Conservation (phyloP, 2,329 filamentous ascomycete genomes). For the Hymenoscyphus albidus region DNA sequence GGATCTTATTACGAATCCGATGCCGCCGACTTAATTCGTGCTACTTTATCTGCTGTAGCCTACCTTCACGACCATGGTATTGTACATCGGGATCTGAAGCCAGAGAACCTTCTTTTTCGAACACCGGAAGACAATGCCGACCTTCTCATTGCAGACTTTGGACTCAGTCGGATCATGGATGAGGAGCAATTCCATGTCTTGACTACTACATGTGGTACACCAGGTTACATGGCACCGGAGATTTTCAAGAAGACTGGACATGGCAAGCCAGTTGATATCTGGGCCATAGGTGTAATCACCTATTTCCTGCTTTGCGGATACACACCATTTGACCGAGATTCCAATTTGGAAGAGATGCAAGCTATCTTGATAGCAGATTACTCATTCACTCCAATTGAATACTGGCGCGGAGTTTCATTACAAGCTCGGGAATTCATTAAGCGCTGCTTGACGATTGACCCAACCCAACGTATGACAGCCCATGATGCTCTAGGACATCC, state of each 20-base stretch:
- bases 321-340: slow-evolving; percentile 96
- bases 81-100: slow-evolving; percentile 95
- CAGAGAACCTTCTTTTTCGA: slow-evolving; percentile 93
- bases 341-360: slow-evolving; percentile 98
- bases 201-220: slow-evolving; percentile 95
- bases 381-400: slow-evolving; percentile 88
- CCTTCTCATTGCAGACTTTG: slow-evolving; percentile 94
- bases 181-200: slow-evolving; percentile 97
- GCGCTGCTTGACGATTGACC: slow-evolving; percentile 86
- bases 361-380: slow-evolving; percentile 96
- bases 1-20: slow-evolving; percentile 98
- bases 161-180: slow-evolving; percentile 94
- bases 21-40: slow-evolving; percentile 89
- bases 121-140: slow-evolving; percentile 98
- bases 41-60: slow-evolving; percentile 93
- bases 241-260: slow-evolving; percentile 99
- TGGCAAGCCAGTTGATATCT: slow-evolving; percentile 96
- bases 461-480: slow-evolving; percentile 81
- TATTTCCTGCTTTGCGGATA: slow-evolving; percentile 98
- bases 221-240: slow-evolving; percentile 98
- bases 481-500: slow-evolving; percentile 70
- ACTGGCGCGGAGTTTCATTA: slow-evolving; percentile 91
- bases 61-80: slow-evolving; percentile 99
- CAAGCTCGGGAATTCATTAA: slow-evolving; percentile 89
- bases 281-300: slow-evolving; percentile 97